phyloP scores from a whole-genome alignment of 768 basidiomycete genomes.

The Gymnopilus dilepis region DNA sequence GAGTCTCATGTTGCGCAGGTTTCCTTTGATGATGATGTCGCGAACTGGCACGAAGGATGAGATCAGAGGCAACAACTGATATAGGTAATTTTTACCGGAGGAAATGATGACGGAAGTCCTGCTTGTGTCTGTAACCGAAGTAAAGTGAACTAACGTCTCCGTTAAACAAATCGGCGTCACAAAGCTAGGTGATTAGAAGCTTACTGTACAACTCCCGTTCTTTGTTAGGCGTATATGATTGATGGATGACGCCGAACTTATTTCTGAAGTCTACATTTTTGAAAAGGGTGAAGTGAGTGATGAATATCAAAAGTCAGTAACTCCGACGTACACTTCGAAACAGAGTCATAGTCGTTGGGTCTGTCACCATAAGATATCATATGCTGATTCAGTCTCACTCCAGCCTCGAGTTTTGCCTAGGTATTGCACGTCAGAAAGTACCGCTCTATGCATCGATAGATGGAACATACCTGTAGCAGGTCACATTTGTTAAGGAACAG shows the following conservation, averaged over 20 bases:
- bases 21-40: constrained; percentile 71
- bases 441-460: constrained; percentile 4
- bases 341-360: constrained; percentile 79
- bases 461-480: constrained; percentile 60
- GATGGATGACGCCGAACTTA: constrained; percentile 75
- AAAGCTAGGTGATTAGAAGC: constrained; percentile 28
- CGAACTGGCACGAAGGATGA: constrained; percentile 50
- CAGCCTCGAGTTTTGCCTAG: constrained; percentile 77
- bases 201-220: constrained; percentile 75
- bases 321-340: constrained; percentile 65
- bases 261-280: constrained; percentile 66
- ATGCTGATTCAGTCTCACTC: constrained; percentile 72
- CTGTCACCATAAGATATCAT: constrained; percentile 75
- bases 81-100: constrained; percentile 53
- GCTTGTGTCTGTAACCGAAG: constrained; percentile 82
- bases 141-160: constrained; percentile 67
- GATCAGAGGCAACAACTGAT: constrained; percentile 1
- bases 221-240: constrained; percentile 69
- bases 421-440: constrained; percentile 8
- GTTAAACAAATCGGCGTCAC: neutral
- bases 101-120: constrained; percentile 76
- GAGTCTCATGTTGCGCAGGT: constrained; percentile 64
- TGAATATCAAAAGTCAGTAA: constrained; percentile 7
- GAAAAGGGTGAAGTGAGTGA: neutral
- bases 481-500: constrained; percentile 86